Evolutionary conservation across 106 monocot genomes (phyloP).

Genomic region (Apostasia ramifera): DNA sequence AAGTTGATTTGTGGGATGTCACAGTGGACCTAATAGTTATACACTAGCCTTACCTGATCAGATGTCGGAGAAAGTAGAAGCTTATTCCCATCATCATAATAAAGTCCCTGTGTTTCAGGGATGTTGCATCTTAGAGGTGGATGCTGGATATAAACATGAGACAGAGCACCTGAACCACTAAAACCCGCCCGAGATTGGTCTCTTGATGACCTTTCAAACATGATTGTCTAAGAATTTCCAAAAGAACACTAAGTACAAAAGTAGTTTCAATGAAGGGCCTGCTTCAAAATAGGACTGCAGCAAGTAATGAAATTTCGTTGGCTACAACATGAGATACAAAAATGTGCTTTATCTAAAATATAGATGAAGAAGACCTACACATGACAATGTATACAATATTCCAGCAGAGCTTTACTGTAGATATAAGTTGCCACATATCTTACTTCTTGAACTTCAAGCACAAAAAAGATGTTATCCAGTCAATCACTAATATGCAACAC

Average conservation of each 20-base stretch:
- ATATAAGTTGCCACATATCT: background rate
- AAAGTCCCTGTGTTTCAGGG: slow-evolving; percentile 85
- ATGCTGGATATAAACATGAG: slow-evolving; percentile 90
- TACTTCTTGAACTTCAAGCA: slow-evolving; percentile 2
- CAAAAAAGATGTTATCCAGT: background rate
- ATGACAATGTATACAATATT: slow-evolving; percentile 2
- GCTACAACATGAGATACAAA: background rate
- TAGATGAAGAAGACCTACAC: background rate
- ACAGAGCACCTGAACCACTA: slow-evolving; percentile 63
- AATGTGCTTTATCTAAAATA: background rate
- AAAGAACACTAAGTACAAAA: background rate
- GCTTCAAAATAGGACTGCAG: background rate
- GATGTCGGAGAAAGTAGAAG: slow-evolving; percentile 83
- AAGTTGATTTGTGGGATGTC: background rate
- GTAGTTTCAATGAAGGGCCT: background rate
- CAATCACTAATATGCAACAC: background rate
- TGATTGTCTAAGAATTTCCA: background rate
- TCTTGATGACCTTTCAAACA: slow-evolving; percentile 21
- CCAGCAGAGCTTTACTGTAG: background rate
- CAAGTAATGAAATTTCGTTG: background rate
- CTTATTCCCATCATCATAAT: slow-evolving; percentile 97
- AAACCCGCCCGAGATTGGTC: slow-evolving; percentile 29
- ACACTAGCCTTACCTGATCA: slow-evolving; percentile 60
- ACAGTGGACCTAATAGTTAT: background rate
- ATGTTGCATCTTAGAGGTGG: slow-evolving; percentile 86